A percentile compares a stretch with the other conserved stretches of the same genome.
phyloP scores from a whole-genome alignment of 192 early-diverging fungal species.

The Umbelopsis vinacea region DNA sequence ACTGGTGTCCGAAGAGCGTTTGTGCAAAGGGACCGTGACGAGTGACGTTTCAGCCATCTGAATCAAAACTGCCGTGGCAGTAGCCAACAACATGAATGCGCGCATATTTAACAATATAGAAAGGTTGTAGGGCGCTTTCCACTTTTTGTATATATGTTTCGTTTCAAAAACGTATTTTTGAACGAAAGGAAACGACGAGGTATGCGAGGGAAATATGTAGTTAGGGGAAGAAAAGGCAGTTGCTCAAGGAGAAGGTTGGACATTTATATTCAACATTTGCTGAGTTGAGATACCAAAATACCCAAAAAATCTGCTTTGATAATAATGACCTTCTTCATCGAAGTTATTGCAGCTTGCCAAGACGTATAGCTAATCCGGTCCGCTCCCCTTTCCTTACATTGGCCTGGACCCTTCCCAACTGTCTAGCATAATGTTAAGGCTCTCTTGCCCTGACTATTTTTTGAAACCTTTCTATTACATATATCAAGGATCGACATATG shows the following conservation, averaged over 20 bases:
- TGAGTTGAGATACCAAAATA: conserved; percentile 19
- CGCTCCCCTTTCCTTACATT: not conserved
- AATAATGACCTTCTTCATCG: not conserved
- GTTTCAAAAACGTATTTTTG: not conserved
- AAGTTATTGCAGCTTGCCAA: conserved; percentile 1
- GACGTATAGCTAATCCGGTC: not conserved
- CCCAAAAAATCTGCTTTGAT: not conserved
- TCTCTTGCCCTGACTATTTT: not conserved
- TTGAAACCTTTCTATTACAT: not conserved
- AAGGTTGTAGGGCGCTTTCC: not conserved
- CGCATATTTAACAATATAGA: not conserved
- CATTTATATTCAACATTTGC: not conserved
- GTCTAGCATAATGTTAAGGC: not conserved
- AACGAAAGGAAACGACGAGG: conserved; percentile 20
- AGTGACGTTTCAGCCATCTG: conserved; percentile 1
- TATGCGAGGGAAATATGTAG: conserved; percentile 21
- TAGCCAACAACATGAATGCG: not conserved
- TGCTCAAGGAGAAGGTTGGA: not conserved
- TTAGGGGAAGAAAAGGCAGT: conserved; percentile 2
- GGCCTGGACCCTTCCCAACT: conserved; percentile 1
- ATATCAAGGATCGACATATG: not conserved
- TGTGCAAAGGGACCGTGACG: conserved; percentile 20
- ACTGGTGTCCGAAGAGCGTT: conserved; percentile 15
- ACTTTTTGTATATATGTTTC: not conserved
- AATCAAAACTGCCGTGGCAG: conserved; percentile 2